These are phyloP conservation scores for Trichoderma sp. DNA, from an alignment of 2,329 filamentous ascomycete genomes.

Conservation along the genomic window DNA sequence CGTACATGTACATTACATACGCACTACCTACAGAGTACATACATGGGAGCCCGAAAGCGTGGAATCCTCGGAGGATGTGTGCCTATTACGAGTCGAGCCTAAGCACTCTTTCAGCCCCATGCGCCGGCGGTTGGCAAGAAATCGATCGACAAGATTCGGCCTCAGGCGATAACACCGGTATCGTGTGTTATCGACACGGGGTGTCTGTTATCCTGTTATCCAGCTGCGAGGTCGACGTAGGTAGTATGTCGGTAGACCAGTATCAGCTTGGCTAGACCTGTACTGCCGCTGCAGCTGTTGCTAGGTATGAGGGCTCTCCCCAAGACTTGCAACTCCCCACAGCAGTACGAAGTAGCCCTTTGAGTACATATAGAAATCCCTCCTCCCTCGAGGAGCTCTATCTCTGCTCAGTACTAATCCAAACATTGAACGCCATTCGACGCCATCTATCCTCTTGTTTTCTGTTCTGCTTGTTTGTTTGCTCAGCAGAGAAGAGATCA, in stretches of 20 bases:
- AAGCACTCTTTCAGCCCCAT: neutral
- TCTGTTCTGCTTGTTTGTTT: neutral
- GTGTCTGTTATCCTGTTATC: neutral
- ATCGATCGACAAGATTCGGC: conserved; percentile 3
- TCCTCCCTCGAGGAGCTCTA: too few species aligned
- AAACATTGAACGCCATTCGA: conserved; percentile 19
- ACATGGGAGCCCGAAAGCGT: conserved; percentile 17
- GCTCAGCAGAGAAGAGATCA: neutral
- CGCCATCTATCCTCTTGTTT: neutral
- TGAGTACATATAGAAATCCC: conserved; percentile 32
- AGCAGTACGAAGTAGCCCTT: conserved; percentile 27
- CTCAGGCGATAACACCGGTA: neutral
- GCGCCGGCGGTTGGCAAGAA: conserved; percentile 5
- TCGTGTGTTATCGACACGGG: neutral
- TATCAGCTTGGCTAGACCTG: neutral
- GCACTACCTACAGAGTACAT: conserved; percentile 9
- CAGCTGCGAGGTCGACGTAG: neutral
- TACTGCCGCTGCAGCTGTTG: neutral
- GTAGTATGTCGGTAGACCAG: neutral
- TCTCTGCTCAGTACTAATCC: conserved; percentile 16
- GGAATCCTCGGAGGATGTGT: conserved; percentile 1
- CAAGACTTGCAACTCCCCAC: conserved; percentile 3
- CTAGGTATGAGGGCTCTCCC: neutral
- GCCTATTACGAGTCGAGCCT: neutral
- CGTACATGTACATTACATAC: conserved; percentile 15